Base-by-base conservation (phyloP, 163 green algal genomes). In the Chloromonas sp. region DNA sequence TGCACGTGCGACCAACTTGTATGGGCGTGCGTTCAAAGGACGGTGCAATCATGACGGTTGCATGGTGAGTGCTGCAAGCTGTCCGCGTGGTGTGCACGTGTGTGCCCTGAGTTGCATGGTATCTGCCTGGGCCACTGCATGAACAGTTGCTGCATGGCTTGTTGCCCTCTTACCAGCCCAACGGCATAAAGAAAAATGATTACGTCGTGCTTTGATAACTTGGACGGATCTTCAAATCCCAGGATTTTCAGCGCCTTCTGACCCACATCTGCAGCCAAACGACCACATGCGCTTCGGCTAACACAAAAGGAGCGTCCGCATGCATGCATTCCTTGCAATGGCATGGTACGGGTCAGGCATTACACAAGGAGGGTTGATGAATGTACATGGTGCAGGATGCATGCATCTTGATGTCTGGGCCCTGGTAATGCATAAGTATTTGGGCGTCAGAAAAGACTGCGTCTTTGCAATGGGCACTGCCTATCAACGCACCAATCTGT, bases 171-270 rank as follows among this genome's bases (percentile, higher is more conserved):
- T 78, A 93, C 90, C 87, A 93, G 74, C 58, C 90, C 88, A 14
- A 93, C 86, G 0, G 86, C 84, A 74, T 89, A 92, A 0, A 93
- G 85, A 61, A 92, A 93, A 1, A 89, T 81, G 83, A 92, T 80
- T 57, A 92, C 77, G 60, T 93, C 86, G 78, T 92, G 70, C 60
- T 87, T 89, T 15, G 76, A 81, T 11, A 92, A 83, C 2, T 60
- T 1, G 0, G 89, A 80, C 14, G 66, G 71, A 0, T 80, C 58
- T 0, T 89, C 80, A 2, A 93, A 66, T 13, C 86, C 83, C 8
- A 93, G 81, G 36, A 92, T 83, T 36, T 82, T 61, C 62, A 93
- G 70, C 2, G 88, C 86, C 60, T 91, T 90, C 11, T 79, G 58
- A 0, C 84, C 89, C 60, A 78, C 86, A 0, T 81, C 88, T 89